Evolutionary conservation across 2,329 filamentous ascomycete species (phyloP), one percentile per base, ranked within the genome.

Genomic region (Microascus cirrosus): DNA sequence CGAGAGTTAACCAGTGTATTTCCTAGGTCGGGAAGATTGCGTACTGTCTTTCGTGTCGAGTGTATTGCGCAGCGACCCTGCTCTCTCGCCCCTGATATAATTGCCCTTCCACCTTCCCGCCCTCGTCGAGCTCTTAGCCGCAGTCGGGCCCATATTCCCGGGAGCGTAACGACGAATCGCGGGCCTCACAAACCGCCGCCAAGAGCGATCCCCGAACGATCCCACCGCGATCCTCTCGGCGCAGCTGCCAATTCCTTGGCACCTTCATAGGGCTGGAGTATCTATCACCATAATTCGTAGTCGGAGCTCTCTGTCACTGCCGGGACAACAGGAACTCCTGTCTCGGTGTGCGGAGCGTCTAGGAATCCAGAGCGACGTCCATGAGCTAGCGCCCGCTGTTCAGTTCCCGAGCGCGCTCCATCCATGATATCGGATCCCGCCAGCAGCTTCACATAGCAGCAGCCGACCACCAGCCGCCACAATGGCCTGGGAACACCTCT

Each of bases 401-500:
- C 39, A n/a, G 39, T n/a, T 13, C 39, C 13, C 45, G 7, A 50
- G 20, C 20, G 3, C 45, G n/a, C 45, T 7, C 6, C 45, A 5
- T 42, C 39, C 45, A 22, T 22, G 45, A 12, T 11, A 5, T 12
- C 22, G 11, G n/a, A 11, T n/a, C n/a, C 45, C 20, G 24, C 12
- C 6, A 13, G 7, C n/a, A n/a, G 45, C 20, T 20, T 22, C 22
- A 6, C 22, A 22, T 12, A 22, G 45, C 45, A 11, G 12, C 20
- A 50, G 22, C n/a, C 1, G 42, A 3, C 36, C 36, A 3, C 36
- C 36, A 22, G 18, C 45, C 42, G 25, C 42, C n/a, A 53, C n/a
- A n/a, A 91, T 91, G 87, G 85, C 85, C 61, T 92, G 88, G 88
- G 81, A 86, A 54, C 87, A 92, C 65, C 80, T 93, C 57, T 85